phyloP scores from a whole-genome alignment of 495 filamentous ascomycete genomes.

The Annulohypoxylon bovei region DNA sequence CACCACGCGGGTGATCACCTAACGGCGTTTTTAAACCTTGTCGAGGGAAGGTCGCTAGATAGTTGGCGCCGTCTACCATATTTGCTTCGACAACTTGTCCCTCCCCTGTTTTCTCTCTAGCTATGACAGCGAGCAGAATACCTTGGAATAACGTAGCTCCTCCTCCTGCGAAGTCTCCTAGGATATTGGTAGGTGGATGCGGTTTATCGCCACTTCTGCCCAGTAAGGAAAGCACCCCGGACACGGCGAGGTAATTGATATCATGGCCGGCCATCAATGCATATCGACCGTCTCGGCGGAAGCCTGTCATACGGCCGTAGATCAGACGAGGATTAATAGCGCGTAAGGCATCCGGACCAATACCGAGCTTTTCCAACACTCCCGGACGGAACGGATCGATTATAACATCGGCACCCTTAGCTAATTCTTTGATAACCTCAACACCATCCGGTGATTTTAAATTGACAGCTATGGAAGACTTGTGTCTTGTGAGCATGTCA shows the following conservation, averaged over 20 bases:
- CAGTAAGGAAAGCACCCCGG: slow-evolving; percentile 79
- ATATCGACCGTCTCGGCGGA: slow-evolving; percentile 86
- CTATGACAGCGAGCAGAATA: slow-evolving; percentile 70
- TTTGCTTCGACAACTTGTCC: slow-evolving; percentile 94
- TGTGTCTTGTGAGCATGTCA: slow-evolving; percentile 81
- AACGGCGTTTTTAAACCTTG: slow-evolving; percentile 66
- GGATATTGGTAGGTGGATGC: slow-evolving; percentile 80
- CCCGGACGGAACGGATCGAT: slow-evolving; percentile 95
- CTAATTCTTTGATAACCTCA: slow-evolving; percentile 70
- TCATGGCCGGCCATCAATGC: slow-evolving; percentile 93
- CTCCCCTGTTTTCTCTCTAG: slow-evolving; percentile 65
- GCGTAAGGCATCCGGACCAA: slow-evolving; percentile 73
- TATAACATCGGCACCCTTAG: slow-evolving; percentile 73
- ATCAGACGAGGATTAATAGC: slow-evolving; percentile 78
- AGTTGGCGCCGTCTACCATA: slow-evolving; percentile 91
- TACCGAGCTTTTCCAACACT: slow-evolving; percentile 82
- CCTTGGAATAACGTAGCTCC: slow-evolving; percentile 80
- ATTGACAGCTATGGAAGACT: slow-evolving; percentile 79
- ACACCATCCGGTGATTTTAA: slow-evolving; percentile 73
- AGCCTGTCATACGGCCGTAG: slow-evolving; percentile 87
- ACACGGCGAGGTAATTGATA: slow-evolving; percentile 95
- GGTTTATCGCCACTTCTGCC: slow-evolving; percentile 75
- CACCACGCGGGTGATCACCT: slow-evolving; percentile 72
- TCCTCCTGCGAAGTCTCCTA: slow-evolving; percentile 92
- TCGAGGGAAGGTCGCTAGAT: slow-evolving; percentile 79